Evolutionary conservation across 225 moss, liverwort and hornwort genomes (phyloP).

Genomic region (Straminergon stramineum): DNA sequence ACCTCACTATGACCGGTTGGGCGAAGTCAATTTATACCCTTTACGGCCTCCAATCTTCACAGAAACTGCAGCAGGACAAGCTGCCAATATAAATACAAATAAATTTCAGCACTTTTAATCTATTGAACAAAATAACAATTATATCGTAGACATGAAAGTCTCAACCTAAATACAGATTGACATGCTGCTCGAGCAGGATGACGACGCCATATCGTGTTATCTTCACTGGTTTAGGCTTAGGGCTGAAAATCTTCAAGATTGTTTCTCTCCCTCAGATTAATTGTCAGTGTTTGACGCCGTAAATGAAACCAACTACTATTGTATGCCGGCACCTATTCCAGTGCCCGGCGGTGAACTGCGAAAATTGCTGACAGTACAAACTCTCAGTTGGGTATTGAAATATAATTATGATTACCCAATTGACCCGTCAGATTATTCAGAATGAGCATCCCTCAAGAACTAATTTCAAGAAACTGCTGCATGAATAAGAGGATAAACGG

Average conservation of each 20-base stretch:
- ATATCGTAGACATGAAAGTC: background rate
- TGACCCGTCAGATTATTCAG: background rate
- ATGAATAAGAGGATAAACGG: background rate
- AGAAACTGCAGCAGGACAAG: background rate
- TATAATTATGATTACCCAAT: background rate
- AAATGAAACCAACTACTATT: background rate
- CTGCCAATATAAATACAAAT: background rate
- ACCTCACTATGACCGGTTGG: background rate
- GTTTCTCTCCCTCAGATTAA: background rate
- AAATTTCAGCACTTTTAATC: background rate
- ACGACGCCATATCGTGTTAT: background rate
- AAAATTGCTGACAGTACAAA: background rate
- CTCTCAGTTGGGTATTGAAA: background rate
- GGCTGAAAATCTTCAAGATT: background rate
- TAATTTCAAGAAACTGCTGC: background rate
- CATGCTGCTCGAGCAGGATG: background rate
- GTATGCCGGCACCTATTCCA: background rate
- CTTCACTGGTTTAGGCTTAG: background rate
- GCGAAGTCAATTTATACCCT: background rate
- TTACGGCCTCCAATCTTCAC: background rate
- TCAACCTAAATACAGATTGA: background rate
- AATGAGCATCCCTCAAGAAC: background rate
- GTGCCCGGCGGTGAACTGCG: background rate
- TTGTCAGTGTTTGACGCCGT: background rate
- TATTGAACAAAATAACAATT: background rate